Conservation (phyloP, 1,139 yeast genomes). For the Yamadazyma epiphylla region DNA sequence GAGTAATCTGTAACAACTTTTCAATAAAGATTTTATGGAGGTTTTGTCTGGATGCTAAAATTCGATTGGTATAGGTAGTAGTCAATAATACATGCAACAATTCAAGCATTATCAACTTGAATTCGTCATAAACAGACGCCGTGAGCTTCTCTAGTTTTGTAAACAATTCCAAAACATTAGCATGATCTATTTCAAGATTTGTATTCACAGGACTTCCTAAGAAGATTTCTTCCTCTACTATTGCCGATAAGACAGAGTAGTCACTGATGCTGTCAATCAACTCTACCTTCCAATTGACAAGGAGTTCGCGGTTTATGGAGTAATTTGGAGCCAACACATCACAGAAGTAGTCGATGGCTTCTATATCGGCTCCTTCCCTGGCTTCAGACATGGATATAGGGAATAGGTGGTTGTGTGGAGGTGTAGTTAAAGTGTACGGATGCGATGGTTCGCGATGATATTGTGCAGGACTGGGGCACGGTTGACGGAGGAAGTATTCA, state of each 20-base stretch:
- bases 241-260: constrained; percentile 15
- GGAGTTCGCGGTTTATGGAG: constrained; percentile 24
- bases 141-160: constrained; percentile 16
- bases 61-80: constrained; percentile 21
- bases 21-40: constrained; percentile 21
- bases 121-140: constrained; percentile 24
- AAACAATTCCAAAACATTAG: constrained; percentile 14
- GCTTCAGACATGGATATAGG: neutral
- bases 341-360: constrained; percentile 19
- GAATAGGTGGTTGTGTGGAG: too few species aligned
- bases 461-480: too few species aligned
- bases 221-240: constrained; percentile 22
- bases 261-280: constrained; percentile 21
- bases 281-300: constrained; percentile 38
- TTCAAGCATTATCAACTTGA: constrained; percentile 29
- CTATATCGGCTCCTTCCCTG: constrained; percentile 6
- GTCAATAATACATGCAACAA: constrained; percentile 21
- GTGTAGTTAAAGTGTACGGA: too few species aligned
- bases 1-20: constrained; percentile 10
- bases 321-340: constrained; percentile 21
- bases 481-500: too few species aligned
- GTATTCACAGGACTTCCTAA: constrained; percentile 13
- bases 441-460: too few species aligned
- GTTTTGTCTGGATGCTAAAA: constrained; percentile 17
- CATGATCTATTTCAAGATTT: constrained; percentile 3